Percentiles rank a stretch among this genome's conserved stretches.
Evolutionary conservation across 2,329 filamentous ascomycete genomes (phyloP).

Genomic region (Polychaeton citri): DNA sequence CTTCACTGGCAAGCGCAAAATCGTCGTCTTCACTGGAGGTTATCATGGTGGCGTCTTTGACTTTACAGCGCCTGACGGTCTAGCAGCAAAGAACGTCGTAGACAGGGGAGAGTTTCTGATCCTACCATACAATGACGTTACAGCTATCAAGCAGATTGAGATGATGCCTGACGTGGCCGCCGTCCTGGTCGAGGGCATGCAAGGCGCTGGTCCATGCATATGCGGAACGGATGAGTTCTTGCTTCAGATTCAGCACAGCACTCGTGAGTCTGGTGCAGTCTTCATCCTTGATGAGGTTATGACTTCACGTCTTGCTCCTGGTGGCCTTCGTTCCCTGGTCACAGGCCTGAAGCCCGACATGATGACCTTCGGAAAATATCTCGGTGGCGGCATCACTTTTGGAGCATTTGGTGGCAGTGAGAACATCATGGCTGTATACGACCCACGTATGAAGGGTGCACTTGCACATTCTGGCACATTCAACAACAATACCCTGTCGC

Average conservation of each 20-base stretch:
- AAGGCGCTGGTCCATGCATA: constrained; percentile 47
- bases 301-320: constrained; percentile 43
- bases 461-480: constrained; percentile 50
- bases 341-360: constrained; percentile 41
- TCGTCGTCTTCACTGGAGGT: constrained; percentile 35
- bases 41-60: constrained; percentile 42
- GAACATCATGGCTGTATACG: constrained; percentile 45
- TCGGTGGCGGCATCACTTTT: constrained; percentile 51
- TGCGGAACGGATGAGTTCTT: constrained; percentile 39
- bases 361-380: constrained; percentile 49
- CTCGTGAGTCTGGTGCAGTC: constrained; percentile 37
- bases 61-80: constrained; percentile 17
- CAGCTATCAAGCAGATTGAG: constrained; percentile 24
- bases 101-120: constrained; percentile 43
- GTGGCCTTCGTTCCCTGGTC: constrained; percentile 33
- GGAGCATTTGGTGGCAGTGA: constrained; percentile 49
- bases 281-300: constrained; percentile 60
- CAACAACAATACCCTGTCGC: constrained; percentile 51
- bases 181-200: constrained; percentile 52
- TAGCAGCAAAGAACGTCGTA: constrained; percentile 1
- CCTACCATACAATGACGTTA: constrained; percentile 46
- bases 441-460: constrained; percentile 27
- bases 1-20: constrained; percentile 31
- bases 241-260: constrained; percentile 32
- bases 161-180: constrained; percentile 37